A percentile compares a stretch with the other conserved stretches of the same genome.
These are phyloP conservation scores for Trichomonas vaginalis DNA, from an alignment of 208 protist species.

Conservation along the genomic window DNA sequence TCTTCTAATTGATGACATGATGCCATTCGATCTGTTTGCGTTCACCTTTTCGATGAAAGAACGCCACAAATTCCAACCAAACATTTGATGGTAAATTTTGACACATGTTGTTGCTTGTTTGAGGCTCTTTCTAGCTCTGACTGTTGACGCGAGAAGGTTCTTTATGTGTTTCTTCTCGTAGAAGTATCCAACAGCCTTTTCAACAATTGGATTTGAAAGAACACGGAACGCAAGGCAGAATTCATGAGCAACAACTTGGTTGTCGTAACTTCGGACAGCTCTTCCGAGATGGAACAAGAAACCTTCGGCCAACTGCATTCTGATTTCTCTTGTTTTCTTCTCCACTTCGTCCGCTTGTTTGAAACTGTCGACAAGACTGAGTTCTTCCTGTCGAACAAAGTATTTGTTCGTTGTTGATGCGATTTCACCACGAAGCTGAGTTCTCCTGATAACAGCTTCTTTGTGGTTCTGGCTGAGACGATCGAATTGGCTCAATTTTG, in stretches of 20 bases:
- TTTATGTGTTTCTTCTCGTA: background rate
- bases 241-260: background rate
- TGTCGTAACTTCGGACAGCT: background rate
- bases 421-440: background rate
- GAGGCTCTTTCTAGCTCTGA: background rate
- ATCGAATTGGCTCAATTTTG: background rate
- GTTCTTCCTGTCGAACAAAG: background rate
- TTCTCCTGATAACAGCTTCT: background rate
- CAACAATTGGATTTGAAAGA: background rate
- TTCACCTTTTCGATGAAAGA: background rate
- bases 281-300: background rate
- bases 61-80: background rate
- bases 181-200: conserved; percentile 4
- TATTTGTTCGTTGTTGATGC: background rate
- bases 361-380: background rate
- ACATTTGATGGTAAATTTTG: background rate
- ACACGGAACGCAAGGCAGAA: background rate
- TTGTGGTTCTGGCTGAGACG: background rate
- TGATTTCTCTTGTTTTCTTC: background rate
- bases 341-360: background rate
- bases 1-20: background rate
- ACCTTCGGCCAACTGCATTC: background rate
- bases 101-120: background rate
- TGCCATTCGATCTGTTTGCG: background rate
- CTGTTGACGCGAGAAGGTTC: background rate